Conservation (phyloP, 1,284 basidiomycete genomes). For the Mycena citricolor region DNA sequence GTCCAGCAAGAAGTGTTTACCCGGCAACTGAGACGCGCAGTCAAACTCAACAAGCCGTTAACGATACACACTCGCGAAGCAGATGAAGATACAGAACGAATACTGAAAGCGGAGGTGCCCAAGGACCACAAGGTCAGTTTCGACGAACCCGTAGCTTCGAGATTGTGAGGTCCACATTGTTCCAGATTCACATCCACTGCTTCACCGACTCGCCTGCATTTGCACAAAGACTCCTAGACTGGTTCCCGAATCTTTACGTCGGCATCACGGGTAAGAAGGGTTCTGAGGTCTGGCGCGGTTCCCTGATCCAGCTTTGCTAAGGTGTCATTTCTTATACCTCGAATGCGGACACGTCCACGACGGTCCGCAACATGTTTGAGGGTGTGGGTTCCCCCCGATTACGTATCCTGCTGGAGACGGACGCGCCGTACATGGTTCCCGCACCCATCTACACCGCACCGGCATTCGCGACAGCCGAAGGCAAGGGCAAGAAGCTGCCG, state of each 20-base stretch:
- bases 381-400: constrained; percentile 29
- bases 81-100: constrained; percentile 74
- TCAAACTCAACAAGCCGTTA: constrained; percentile 66
- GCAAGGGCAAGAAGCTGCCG: constrained; percentile 64
- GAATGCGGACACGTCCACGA: constrained; percentile 21
- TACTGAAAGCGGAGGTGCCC: constrained; percentile 72
- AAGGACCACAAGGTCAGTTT: constrained; percentile 57
- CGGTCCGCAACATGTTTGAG: constrained; percentile 19
- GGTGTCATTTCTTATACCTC: constrained; percentile 71
- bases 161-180: not conserved
- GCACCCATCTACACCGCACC: constrained; percentile 57
- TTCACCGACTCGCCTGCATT: constrained; percentile 79
- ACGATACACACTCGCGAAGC: constrained; percentile 83
- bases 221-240: constrained; percentile 63
- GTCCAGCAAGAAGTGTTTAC: constrained; percentile 64
- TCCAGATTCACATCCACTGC: constrained; percentile 75
- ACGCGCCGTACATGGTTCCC: constrained; percentile 83
- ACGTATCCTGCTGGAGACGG: constrained; percentile 77
- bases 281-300: too few relatives aligned
- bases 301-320: too few relatives aligned
- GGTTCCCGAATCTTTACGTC: constrained; percentile 79
- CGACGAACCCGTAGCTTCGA: not conserved
- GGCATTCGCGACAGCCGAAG: constrained; percentile 39
- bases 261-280: constrained; percentile 74
- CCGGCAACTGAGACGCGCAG: constrained; percentile 66